A percentile compares a stretch with the other conserved stretches of the same genome.
These are phyloP conservation scores for Suillus cothurnatus DNA, from an alignment of 768 basidiomycete genomes.

Conservation along the genomic window DNA sequence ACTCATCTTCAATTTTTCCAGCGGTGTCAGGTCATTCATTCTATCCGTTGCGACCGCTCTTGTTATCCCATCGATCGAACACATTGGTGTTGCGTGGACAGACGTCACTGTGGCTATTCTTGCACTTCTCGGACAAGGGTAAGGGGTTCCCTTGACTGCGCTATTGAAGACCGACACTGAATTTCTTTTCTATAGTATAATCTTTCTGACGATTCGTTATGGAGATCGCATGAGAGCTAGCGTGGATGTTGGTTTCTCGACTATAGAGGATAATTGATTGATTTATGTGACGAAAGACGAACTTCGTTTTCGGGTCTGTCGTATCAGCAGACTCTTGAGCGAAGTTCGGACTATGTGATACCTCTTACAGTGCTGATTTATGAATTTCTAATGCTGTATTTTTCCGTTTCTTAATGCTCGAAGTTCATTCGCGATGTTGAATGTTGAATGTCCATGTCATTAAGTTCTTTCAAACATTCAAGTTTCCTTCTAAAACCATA, in stretches of 20 bases:
- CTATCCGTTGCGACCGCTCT: conserved; percentile 44
- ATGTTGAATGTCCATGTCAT: background rate
- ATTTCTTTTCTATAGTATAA: conserved; percentile 44
- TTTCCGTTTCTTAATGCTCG: background rate
- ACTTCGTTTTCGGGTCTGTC: background rate
- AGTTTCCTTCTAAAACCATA: background rate
- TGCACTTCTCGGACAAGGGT: conserved; percentile 56
- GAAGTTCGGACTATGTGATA: background rate
- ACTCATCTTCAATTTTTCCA: conserved; percentile 19
- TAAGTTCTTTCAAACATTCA: background rate
- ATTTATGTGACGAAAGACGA: background rate
- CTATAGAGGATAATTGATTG: conserved; percentile 36
- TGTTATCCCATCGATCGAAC: conserved; percentile 57
- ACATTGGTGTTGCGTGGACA: conserved; percentile 52
- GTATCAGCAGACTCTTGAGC: background rate
- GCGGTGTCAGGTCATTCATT: conserved; percentile 50
- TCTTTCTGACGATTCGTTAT: conserved; percentile 56
- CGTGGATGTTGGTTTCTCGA: conserved; percentile 59
- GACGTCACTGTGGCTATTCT: conserved; percentile 48
- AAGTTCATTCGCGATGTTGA: background rate
- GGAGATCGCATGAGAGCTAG: conserved; percentile 59
- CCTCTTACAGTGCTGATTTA: background rate
- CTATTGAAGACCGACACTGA: conserved; percentile 6
- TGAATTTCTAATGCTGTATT: background rate
- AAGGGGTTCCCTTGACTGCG: conserved; percentile 34